Percentiles rank a stretch among this genome's conserved stretches.
phyloP scores from a whole-genome alignment of 306 rosid genomes.

The Trifolium fragiferum region DNA sequence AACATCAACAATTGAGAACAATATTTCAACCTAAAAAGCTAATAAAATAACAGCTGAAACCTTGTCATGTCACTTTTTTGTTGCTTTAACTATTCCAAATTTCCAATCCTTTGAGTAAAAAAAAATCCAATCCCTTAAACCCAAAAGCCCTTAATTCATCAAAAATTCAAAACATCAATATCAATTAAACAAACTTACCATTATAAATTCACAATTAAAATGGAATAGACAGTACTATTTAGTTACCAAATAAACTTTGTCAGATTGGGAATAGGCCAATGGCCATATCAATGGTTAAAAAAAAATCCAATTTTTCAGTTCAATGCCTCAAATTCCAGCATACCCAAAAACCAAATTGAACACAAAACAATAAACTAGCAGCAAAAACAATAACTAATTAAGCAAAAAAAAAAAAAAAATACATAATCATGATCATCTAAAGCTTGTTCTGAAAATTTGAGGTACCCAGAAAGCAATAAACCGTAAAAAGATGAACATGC shows the following conservation, averaged over 20 bases:
- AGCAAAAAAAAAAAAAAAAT: constrained; percentile 38
- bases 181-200: constrained; percentile 8
- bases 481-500: constrained; percentile 44
- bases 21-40: constrained; percentile 33
- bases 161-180: constrained; percentile 14
- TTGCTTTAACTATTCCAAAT: constrained; percentile 20
- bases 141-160: constrained; percentile 31
- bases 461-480: constrained; percentile 28
- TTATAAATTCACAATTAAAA: constrained; percentile 32
- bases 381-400: constrained; percentile 37
- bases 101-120: constrained; percentile 1
- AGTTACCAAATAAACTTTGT: constrained; percentile 22
- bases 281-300: constrained; percentile 29
- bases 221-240: background rate
- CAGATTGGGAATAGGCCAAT: constrained; percentile 40
- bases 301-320: constrained; percentile 11
- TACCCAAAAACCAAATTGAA: constrained; percentile 35
- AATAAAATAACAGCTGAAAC: constrained; percentile 7
- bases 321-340: constrained; percentile 42
- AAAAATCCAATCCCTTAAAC: constrained; percentile 25
- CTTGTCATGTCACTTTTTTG: background rate
- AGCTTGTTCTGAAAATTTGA: background rate
- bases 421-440: constrained; percentile 29
- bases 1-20: constrained; percentile 19
- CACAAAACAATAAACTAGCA: constrained; percentile 22